Base-by-base conservation (phyloP, 2,329 filamentous ascomycete species). In the Xylariomycetidae sp. region DNA sequence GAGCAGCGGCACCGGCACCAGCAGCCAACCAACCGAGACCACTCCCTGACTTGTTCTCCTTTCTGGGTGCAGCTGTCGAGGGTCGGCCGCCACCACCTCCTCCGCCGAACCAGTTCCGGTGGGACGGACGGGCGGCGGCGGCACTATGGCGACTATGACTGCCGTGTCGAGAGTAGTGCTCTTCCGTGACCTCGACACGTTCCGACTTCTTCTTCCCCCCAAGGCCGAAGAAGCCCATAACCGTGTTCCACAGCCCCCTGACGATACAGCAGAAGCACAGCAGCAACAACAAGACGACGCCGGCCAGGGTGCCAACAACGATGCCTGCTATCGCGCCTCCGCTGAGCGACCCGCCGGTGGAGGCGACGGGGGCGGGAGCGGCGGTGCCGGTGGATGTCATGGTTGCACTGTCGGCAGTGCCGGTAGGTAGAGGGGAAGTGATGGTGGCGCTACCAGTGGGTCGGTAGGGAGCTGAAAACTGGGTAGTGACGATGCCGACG, bases 281-380 rank as follows among this genome's bases (percentile, higher is more conserved):
- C 6, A 85, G 70, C 4, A 82, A 64, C 15, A 89, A 72, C 3
- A 89, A 66, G 25, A 72, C 60, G 22, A 88, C 67, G 41, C 82
- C 85, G 11, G 73, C 72, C 30, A 89, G 68, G 9, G 77, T 74
- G 42, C 85, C 85, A 36, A 89, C 80, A 45, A 89, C 85, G 50
- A 89, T 89, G 40, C 85, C 85, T 12, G 85, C 85, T 49, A 89
- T 89, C 39, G 82, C 85, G 33, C 84, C 85, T 27, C 70, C 74
- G 49, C 80, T 85, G 34, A 89, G 70, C 17, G 51, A 46, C 27
- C 62, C 58, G 36, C 62, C 62, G 17, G 62, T 59, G 23, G 51
- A 65, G 49, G 59, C 63, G 28, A 58, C 57, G 20, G 65, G 67
- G 12, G 36, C 59, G 16, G 59, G 64, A 49, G 55, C 51, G 11